Evolutionary conservation across 306 rosid species (phyloP), one percentile per base, ranked within the genome.

Genomic region (Gillenia trifoliata): DNA sequence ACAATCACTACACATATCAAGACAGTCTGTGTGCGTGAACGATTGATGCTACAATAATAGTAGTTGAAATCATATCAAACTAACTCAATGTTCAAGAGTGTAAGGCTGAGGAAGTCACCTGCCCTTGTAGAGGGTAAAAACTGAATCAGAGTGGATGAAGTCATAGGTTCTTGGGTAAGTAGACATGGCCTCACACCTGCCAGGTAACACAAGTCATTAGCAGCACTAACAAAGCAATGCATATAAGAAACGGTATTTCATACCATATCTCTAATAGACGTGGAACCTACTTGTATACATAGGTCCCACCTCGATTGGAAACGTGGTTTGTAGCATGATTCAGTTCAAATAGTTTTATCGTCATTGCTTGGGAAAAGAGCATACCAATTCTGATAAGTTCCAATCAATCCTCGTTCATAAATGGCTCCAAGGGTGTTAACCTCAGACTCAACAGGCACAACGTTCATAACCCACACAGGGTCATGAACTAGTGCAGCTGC

Each of bases 151-250:
- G 67, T 94, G 99, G 66, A 94, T 87, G 85, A 94, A 94, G 83
- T 94, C 99, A 41, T 94, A 90, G 17, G 97, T 88, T 84, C 96
- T 76, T 20, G 99, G 96, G 64, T 92, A 94, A n/a, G 96, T 92
- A 28, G 99, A 92, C 96, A 92, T 90, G 52, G 99, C 96, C 84
- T 94, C 99, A 71, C 99, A 90, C 97, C 97, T 93, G 75, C 59
- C 13, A 80, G 9, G 41, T 74, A 72, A 78, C 59, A 80, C 49
- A 75, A 77, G 29, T 52, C 47, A n/a, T 75, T 67, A 70, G 62
- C 41, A 73, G 12, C 74, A 45, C 70, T 36, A 25, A 57, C 75
- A 57, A 13, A 11, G 50, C 12, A 13, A 33, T 19, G 19, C 19
- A 50, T 50, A 17, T 2, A 6, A 50, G 8, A 50, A 19, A 50